A percentile compares a stretch with the other conserved stretches of the same genome.
These are phyloP conservation scores for Teratosphaeria destructans DNA, from an alignment of 2,329 filamentous ascomycete genomes.

Conservation along the genomic window DNA sequence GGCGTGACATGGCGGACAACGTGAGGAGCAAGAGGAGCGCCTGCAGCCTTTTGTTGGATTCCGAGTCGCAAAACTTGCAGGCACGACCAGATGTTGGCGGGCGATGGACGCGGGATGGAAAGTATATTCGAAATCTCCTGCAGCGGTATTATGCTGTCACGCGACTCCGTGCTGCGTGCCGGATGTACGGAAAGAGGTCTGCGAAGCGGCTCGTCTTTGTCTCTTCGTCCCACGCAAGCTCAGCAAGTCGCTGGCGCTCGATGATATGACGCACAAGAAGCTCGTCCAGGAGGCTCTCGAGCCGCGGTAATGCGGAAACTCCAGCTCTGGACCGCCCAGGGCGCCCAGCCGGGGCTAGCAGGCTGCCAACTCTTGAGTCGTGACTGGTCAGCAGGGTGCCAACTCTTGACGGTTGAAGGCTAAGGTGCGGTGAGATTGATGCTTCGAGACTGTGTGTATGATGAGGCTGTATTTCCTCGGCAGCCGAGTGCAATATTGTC, in stretches of 20 bases:
- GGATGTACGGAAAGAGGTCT: not conserved
- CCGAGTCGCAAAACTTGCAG: not conserved
- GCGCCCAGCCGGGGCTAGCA: not conserved
- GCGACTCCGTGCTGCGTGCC: not conserved
- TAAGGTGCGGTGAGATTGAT: not conserved
- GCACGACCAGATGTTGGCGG: not conserved
- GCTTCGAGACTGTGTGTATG: not conserved
- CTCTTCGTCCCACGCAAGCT: too few species aligned
- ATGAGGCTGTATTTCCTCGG: not conserved
- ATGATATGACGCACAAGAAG: not conserved
- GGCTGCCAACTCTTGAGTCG: too few species aligned
- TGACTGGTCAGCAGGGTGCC: not conserved
- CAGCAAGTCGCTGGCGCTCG: too few species aligned
- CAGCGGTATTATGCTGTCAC: not conserved
- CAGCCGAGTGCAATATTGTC: not conserved
- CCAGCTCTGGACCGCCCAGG: not conserved
- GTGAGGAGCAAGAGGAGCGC: not conserved
- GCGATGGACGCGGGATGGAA: not conserved
- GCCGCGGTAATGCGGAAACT: not conserved
- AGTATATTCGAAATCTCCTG: not conserved
- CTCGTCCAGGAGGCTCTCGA: not conserved
- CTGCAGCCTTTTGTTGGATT: not conserved
- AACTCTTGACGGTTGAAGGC: not conserved
- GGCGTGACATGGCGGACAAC: slow-evolving; percentile 5
- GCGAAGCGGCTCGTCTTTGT: not conserved